Conservation (phyloP, 1,284 basidiomycete species). For the Golubevia pallescens region DNA sequence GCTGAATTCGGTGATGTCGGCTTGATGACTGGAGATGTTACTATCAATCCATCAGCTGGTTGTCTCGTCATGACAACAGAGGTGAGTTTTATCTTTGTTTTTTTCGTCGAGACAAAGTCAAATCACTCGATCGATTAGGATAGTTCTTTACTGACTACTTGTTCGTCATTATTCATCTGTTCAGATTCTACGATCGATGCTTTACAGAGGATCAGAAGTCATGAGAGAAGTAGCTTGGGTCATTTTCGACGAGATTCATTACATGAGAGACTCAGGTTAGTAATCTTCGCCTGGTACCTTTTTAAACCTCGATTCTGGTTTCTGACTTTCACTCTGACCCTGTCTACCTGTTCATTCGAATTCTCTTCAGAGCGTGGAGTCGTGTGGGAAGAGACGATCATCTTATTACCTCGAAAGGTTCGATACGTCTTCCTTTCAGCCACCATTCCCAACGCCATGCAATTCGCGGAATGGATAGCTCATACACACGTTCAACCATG, state of each 20-base stretch:
- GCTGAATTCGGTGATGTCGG: constrained; percentile 98
- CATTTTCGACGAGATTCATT: constrained; percentile 99
- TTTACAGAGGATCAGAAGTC: constrained; percentile 97
- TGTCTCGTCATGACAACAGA: constrained; percentile 99
- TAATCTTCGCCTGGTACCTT: neutral
- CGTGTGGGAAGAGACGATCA: constrained; percentile 83
- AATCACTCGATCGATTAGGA: no score
- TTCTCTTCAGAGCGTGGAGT: constrained; percentile 72
- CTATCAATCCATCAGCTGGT: constrained; percentile 94
- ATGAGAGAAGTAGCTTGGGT: constrained; percentile 99
- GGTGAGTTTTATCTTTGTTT: constrained; percentile 67
- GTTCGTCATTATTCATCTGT: neutral
- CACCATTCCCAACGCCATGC: constrained; percentile 99
- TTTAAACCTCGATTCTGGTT: no score
- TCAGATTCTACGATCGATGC: constrained; percentile 96
- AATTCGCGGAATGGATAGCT: constrained; percentile 99
- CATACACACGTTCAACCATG: constrained; percentile 97
- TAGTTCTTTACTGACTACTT: neutral
- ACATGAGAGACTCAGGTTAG: constrained; percentile 90
- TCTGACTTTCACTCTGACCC: no score
- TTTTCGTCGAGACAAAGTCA: no score
- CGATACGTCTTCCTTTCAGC: constrained; percentile 99
- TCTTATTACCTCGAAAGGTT: constrained; percentile 91
- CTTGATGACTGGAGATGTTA: constrained; percentile 99
- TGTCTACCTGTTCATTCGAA: no score